Evolutionary conservation across 306 rosid species (phyloP), one percentile per base, ranked within the genome.

Genomic region (Lathyrus tuberosus): DNA sequence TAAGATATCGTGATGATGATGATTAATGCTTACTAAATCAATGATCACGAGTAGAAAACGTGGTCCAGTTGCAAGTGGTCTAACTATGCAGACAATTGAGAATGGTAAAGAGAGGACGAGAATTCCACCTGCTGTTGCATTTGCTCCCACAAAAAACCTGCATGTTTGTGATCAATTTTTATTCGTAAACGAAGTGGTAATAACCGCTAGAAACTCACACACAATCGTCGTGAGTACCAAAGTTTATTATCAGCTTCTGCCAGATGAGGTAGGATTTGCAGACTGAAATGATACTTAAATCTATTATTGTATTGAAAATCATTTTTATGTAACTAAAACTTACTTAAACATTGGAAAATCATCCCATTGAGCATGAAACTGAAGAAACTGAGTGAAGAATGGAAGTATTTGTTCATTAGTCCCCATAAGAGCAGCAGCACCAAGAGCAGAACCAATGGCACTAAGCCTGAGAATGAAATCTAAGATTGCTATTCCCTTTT

Each of bases 331-430:
- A 53, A 53, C 4, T 22, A 22, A 0, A 22, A 53, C 79, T 64
- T 80, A 88, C 94, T 67, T 8, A 59, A 85, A 81, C 78, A 79
- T 71, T 4, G 91, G 91, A 62, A 88, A 71, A 53, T 84, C 84
- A 75, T 56, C 28, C 72, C 85, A 84, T 62, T 88, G 44, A 80
- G 84, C 95, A 64, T 88, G 86, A 72, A 86, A 88, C 83, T 88
- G 89, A 57, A 88, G 51, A 77, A 88, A 88, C 83, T 86, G 89
- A 0, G 95, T 86, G 83, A 88, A 88, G 83, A 88, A 88, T 9
- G 95, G 91, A 31, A 88, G 89, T 11, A 70, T 63, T 64, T 88
- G 80, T 9, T 86, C 82, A 53, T 74, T 59, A 60, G 31, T 79
- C 4, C 83, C 89, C 81, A 83, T 77, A 15, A 67, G 28, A 28